phyloP scores from a whole-genome alignment of 2,329 filamentous ascomycete genomes.

The Trichoderma citrinoviride region DNA sequence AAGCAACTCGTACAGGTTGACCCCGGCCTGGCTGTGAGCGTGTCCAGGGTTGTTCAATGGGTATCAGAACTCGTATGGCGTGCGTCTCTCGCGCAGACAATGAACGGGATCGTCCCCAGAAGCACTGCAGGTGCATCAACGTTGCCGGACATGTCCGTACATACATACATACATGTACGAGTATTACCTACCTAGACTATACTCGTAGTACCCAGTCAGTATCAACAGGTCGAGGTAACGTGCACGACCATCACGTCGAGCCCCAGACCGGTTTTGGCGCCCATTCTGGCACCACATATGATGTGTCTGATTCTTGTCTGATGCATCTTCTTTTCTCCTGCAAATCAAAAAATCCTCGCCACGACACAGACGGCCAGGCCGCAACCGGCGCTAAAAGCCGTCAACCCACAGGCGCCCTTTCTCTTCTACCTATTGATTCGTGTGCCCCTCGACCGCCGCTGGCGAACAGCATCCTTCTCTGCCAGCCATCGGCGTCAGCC shows the following conservation, averaged over 20 bases:
- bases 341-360: conserved; percentile 1
- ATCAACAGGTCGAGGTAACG: neutral
- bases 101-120: conserved; percentile 8
- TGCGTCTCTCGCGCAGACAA: conserved; percentile 3
- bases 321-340: neutral
- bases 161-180: neutral
- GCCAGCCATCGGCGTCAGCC: conserved; percentile 14
- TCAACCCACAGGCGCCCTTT: neutral
- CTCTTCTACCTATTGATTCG: neutral
- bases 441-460: neutral
- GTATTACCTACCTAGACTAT: no score
- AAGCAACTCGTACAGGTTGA: no score
- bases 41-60: neutral
- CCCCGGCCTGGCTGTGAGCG: no score
- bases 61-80: neutral
- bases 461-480: neutral
- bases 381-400: conserved; percentile 7
- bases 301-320: conserved; percentile 14
- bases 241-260: neutral
- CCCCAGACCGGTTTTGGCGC: conserved; percentile 10
- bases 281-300: conserved; percentile 14
- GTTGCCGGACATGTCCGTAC: neutral
- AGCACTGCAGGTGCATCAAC: conserved; percentile 1
- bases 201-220: neutral
- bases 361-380: neutral